Conservation (phyloP, 2,329 filamentous ascomycete genomes). For the Pseudocercospora macadamiae region DNA sequence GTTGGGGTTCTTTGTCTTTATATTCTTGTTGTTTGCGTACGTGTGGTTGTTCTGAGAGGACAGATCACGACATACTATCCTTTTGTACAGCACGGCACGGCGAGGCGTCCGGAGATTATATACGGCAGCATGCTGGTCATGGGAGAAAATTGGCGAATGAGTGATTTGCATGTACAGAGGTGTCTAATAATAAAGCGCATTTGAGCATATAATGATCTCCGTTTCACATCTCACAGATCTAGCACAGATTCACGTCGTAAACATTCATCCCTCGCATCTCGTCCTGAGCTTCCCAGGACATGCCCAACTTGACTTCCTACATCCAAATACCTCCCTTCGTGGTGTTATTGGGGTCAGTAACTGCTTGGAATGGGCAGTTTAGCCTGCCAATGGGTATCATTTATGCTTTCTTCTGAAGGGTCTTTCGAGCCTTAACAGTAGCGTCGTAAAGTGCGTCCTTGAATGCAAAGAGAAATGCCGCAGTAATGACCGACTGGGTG, state of each 20-base stretch:
- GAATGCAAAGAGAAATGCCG: slow-evolving; percentile 95
- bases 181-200: not conserved
- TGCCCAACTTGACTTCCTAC: no score
- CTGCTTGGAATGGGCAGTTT: no score
- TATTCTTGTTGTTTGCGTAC: slow-evolving; percentile 82
- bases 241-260: no score
- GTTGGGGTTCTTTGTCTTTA: slow-evolving; percentile 83
- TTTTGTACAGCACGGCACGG: not conserved
- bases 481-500: slow-evolving; percentile 93
- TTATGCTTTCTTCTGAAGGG: slow-evolving; percentile 27
- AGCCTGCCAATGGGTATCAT: no score
- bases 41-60: slow-evolving; percentile 71
- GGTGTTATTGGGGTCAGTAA: no score
- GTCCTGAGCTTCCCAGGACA: no score
- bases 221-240: no score
- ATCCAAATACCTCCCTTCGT: no score
- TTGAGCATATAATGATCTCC: no score
- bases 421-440: slow-evolving; percentile 66
- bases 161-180: not conserved
- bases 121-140: not conserved
- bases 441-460: slow-evolving; percentile 94
- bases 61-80: no score
- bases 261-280: no score
- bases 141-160: not conserved
- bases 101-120: not conserved